Evolutionary conservation across 192 early-diverging fungal species (phyloP).

Genomic region (Thoreauomyces humboldtii): DNA sequence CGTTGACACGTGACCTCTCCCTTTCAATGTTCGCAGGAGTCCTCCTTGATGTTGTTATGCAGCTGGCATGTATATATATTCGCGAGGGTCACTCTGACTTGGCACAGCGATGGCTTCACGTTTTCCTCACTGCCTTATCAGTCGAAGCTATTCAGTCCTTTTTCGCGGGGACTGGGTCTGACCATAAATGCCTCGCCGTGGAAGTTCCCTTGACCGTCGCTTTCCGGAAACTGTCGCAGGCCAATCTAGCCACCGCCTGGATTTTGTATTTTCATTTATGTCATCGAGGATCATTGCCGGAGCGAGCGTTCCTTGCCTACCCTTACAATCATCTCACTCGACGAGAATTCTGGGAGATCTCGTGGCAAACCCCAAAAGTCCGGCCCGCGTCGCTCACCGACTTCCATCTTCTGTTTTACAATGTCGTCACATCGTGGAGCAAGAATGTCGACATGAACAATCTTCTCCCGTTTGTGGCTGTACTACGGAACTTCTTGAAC

Average conservation of each 20-base stretch:
- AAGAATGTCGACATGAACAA: too few relatives aligned
- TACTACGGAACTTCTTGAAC: too few relatives aligned
- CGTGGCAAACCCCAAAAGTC: too few relatives aligned
- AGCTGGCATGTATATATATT: constrained; percentile 7
- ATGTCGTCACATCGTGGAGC: too few relatives aligned
- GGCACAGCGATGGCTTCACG: background rate
- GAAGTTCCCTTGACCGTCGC: constrained; percentile 12
- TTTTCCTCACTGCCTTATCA: constrained; percentile 19
- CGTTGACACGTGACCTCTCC: too few relatives aligned
- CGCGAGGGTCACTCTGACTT: background rate
- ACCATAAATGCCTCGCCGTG: too few relatives aligned
- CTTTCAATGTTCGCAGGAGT: too few relatives aligned
- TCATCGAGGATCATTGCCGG: constrained; percentile 6
- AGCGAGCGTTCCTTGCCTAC: constrained; percentile 1
- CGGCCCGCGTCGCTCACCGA: too few relatives aligned
- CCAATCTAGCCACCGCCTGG: constrained; percentile 5
- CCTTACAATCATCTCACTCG: constrained; percentile 12
- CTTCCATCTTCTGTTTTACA: too few relatives aligned
- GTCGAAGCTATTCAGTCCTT: too few relatives aligned
- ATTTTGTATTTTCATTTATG: constrained; percentile 14
- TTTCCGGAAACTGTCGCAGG: background rate
- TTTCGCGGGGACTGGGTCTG: too few relatives aligned
- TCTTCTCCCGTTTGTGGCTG: too few relatives aligned
- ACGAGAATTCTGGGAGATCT: constrained; percentile 8
- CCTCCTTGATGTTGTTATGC: constrained; percentile 11